phyloP scores from a whole-genome alignment of 768 basidiomycete genomes.

The Paxillus involutus region DNA sequence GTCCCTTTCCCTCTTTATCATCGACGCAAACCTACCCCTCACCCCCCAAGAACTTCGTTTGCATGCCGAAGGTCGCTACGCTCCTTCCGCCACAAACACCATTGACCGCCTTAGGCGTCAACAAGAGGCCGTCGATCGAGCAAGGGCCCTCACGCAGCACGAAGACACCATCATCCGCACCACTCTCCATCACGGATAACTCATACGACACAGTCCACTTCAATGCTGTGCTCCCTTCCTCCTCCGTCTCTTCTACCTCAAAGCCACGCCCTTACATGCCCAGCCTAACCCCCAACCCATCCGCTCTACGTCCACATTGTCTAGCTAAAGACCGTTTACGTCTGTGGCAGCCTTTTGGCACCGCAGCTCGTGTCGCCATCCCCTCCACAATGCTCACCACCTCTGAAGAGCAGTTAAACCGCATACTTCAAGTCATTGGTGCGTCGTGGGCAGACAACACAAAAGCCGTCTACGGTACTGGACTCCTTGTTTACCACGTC shows the following conservation, averaged over 20 bases:
- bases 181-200: neutral
- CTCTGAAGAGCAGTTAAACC: constrained; percentile 17
- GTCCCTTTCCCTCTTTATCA: neutral
- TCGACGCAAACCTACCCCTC: neutral
- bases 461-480: constrained; percentile 35
- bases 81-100: neutral
- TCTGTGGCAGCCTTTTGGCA: constrained; percentile 23
- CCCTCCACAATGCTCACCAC: neutral
- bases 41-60: neutral
- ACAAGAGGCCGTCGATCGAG: neutral
- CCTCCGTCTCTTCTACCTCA: no score
- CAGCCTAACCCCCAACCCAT: constrained; percentile 14
- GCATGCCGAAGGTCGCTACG: neutral
- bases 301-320: constrained; percentile 27
- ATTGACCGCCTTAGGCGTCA: neutral
- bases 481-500: constrained; percentile 39
- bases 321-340: constrained; percentile 24
- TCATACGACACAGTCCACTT: neutral
- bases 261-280: constrained; percentile 6
- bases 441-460: constrained; percentile 33
- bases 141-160: neutral
- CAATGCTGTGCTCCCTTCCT: constrained; percentile 3
- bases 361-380: neutral
- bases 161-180: neutral
- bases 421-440: constrained; percentile 24